Conservation (phyloP, 148 eudicot genomes). For the Polygonum aviculare region DNA sequence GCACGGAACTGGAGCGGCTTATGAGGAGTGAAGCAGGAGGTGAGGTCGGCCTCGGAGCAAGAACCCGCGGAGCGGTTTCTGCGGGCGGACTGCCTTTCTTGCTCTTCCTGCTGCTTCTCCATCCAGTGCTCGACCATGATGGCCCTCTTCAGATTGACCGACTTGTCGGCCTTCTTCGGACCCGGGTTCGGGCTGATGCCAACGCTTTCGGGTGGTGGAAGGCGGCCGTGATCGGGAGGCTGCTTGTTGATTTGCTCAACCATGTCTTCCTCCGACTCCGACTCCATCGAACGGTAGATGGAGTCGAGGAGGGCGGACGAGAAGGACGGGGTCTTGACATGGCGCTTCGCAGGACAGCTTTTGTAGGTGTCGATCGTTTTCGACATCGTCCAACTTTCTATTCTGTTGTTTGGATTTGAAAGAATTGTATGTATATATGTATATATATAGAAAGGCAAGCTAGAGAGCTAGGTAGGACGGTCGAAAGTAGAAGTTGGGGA, state of each 20-base stretch:
- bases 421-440: not conserved
- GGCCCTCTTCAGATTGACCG: constrained; percentile 46
- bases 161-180: constrained; percentile 14
- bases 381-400: not conserved
- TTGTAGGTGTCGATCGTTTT: not conserved
- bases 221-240: not conserved
- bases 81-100: constrained; percentile 12
- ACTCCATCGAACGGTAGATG: constrained; percentile 56
- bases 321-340: constrained; percentile 49
- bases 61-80: constrained; percentile 13
- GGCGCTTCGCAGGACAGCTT: constrained; percentile 10
- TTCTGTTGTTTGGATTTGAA: not conserved
- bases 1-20: constrained; percentile 54
- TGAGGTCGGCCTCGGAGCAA: constrained; percentile 33
- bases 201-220: no score
- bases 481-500: not conserved
- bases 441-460: not conserved
- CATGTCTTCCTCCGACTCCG: constrained; percentile 24
- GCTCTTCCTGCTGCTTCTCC: constrained; percentile 22
- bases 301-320: constrained; percentile 69
- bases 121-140: constrained; percentile 65
- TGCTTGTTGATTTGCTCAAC: constrained; percentile 2
- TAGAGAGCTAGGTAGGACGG: no score
- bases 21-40: constrained; percentile 13
- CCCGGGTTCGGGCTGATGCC: no score